phyloP scores from a whole-genome alignment of 345 rosid species.

The Eutrema heterophyllum region DNA sequence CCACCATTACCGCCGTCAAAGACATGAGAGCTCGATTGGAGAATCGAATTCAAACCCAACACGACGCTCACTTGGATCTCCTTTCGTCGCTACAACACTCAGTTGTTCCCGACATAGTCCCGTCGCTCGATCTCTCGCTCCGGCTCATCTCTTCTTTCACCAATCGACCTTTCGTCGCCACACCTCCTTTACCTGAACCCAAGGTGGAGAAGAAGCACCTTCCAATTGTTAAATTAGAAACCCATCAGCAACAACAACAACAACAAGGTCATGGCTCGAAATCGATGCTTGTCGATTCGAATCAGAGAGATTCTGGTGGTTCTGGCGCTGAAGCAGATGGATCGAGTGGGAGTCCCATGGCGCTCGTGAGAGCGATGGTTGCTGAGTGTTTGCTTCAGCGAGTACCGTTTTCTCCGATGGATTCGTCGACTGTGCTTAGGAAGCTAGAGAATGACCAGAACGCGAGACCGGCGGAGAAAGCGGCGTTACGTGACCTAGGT shows the following conservation, averaged over 20 bases:
- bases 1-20: slow-evolving; percentile 45
- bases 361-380: slow-evolving; percentile 79
- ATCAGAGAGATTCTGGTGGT: slow-evolving; percentile 22
- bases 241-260: not conserved
- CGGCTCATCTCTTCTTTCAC: slow-evolving; percentile 66
- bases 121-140: slow-evolving; percentile 77
- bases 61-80: slow-evolving; percentile 55
- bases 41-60: slow-evolving; percentile 59
- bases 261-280: slow-evolving; percentile 17
- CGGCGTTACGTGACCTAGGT: slow-evolving; percentile 72
- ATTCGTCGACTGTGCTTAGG: slow-evolving; percentile 73
- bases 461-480: slow-evolving; percentile 61
- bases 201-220: slow-evolving; percentile 28
- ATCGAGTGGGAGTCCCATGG: slow-evolving; percentile 55
- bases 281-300: slow-evolving; percentile 15
- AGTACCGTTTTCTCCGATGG: slow-evolving; percentile 71
- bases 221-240: slow-evolving; percentile 1
- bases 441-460: slow-evolving; percentile 86
- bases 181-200: slow-evolving; percentile 65
- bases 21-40: slow-evolving; percentile 59
- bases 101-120: slow-evolving; percentile 57
- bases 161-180: slow-evolving; percentile 57
- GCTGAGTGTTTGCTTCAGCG: slow-evolving; percentile 77
- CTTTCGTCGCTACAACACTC: slow-evolving; percentile 69
- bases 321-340: slow-evolving; percentile 26